These are phyloP conservation scores for Podospora didyma DNA, from an alignment of 495 filamentous ascomycete genomes.

Conservation along the genomic window DNA sequence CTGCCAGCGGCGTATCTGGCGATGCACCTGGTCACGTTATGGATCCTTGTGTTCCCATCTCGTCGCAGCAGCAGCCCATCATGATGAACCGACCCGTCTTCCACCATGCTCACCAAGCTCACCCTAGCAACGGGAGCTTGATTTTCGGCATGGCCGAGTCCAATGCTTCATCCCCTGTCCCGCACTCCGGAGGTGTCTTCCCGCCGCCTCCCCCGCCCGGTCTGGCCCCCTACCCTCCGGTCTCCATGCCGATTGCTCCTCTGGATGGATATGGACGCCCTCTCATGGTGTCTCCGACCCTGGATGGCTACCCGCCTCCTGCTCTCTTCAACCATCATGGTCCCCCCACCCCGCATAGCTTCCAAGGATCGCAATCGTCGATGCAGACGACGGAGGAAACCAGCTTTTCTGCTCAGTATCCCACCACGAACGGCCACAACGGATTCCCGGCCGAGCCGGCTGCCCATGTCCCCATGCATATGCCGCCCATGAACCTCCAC, in stretches of 20 bases:
- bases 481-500: constrained; percentile 10
- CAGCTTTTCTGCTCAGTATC: constrained; percentile 24
- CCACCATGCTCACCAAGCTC: constrained; percentile 34
- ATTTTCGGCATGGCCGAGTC: constrained; percentile 44
- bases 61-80: constrained; percentile 7
- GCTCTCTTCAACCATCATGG: constrained; percentile 35
- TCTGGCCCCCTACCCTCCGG: constrained; percentile 27
- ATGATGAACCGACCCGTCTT: constrained; percentile 13
- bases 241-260: constrained; percentile 28
- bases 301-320: constrained; percentile 37
- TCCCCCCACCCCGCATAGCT: constrained; percentile 49
- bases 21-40: background rate
- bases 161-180: constrained; percentile 45
- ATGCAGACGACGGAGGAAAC: constrained; percentile 32
- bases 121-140: constrained; percentile 42
- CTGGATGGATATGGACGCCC: constrained; percentile 34
- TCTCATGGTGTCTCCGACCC: constrained; percentile 27
- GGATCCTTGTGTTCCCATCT: constrained; percentile 4
- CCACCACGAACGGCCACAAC: constrained; percentile 15
- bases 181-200: constrained; percentile 31
- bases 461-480: constrained; percentile 3
- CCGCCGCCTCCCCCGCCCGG: constrained; percentile 31
- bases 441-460: constrained; percentile 4
- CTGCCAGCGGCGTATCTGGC: constrained; percentile 6
- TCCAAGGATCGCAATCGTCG: constrained; percentile 51